A percentile compares a stretch with the other conserved stretches of the same genome.
These are phyloP conservation scores for Fomitopsis schrenkii DNA, from an alignment of 1,284 basidiomycete species.

Conservation along the genomic window DNA sequence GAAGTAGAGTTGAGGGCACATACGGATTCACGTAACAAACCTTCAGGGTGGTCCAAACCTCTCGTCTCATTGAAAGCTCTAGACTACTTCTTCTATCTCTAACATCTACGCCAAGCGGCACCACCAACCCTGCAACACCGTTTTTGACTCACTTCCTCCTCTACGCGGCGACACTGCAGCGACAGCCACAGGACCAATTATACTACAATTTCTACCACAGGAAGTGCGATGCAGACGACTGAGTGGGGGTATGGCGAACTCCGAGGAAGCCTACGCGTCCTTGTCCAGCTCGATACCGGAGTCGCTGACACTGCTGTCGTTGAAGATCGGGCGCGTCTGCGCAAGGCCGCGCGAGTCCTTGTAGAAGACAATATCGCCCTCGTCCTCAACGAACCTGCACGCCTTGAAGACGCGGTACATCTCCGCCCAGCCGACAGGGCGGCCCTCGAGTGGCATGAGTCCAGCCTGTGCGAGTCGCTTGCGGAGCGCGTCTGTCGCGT, in stretches of 20 bases:
- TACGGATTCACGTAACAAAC: too few relatives aligned
- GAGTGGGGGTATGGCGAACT: background rate
- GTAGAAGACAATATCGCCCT: slow-evolving; percentile 89
- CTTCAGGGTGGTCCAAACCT: background rate
- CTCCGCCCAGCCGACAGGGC: slow-evolving; percentile 76
- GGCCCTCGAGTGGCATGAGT: slow-evolving; percentile 51
- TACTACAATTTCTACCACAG: background rate
- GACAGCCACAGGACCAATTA: background rate
- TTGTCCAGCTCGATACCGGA: slow-evolving; percentile 75
- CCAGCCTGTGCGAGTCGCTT: slow-evolving; percentile 67
- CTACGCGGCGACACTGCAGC: background rate
- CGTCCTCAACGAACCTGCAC: slow-evolving; percentile 93
- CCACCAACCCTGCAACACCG: background rate
- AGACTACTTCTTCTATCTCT: background rate
- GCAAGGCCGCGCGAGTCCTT: slow-evolving; percentile 85
- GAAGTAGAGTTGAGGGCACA: too few relatives aligned
- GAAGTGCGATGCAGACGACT: background rate
- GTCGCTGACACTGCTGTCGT: slow-evolving; percentile 68
- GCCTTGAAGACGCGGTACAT: slow-evolving; percentile 69
- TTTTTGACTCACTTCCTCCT: background rate
- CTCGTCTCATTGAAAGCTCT: background rate
- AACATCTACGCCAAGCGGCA: background rate
- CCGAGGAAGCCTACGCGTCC: slow-evolving; percentile 19
- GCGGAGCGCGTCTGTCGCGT: slow-evolving; percentile 88
- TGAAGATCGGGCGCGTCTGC: slow-evolving; percentile 58